Base-by-base conservation (phyloP, 371 early-diverging fungal genomes). In the Batrachochytrium dendrobatidis region DNA sequence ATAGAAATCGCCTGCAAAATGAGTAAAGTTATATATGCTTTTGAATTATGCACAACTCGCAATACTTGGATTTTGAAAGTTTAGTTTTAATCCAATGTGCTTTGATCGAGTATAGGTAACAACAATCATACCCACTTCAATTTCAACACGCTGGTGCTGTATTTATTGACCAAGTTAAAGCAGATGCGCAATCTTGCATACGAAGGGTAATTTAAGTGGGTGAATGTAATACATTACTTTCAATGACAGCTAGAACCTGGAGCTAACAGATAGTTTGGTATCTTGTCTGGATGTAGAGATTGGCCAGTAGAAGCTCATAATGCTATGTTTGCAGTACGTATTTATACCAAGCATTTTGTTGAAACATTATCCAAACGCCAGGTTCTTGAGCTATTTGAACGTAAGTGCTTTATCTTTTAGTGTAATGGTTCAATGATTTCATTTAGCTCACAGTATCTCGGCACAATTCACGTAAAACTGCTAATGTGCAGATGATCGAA, bases 261-360 rank as follows among this genome's bases (percentile, higher is more conserved):
- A n/a, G n/a, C n/a, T n/a, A n/a, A n/a, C n/a, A n/a, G n/a, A n/a
- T n/a, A n/a, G n/a, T n/a, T n/a, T n/a, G n/a, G n/a, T n/a, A n/a
- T n/a, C n/a, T n/a, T n/a, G n/a, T n/a, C 45, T 20, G 26, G 48
- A 3, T 29, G n/a, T 56, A 80, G 82, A 46, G 74, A 75, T 59
- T 77, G 81, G 75, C 75, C 85, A 55, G 62, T 65, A 31, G 77
- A 81, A 62, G 72, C 84, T 8, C 83, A 81, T 68, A 88, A 88
- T 65, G 78, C 89, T 15, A 67, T 88, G 55, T 83, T 86, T 66
- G 44, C 84, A 56, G 72, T 82, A 1, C 76, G 85, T 52, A 62
- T 84, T 17, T 84, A 85, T 59, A 68, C 79, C 15, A 86, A 86
- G 58, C 82, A 85, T 56, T 84, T 86, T 64, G 74, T 83, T 7